Conservation (phyloP, 2,329 filamentous ascomycete species). For the Epichloe typhina region DNA sequence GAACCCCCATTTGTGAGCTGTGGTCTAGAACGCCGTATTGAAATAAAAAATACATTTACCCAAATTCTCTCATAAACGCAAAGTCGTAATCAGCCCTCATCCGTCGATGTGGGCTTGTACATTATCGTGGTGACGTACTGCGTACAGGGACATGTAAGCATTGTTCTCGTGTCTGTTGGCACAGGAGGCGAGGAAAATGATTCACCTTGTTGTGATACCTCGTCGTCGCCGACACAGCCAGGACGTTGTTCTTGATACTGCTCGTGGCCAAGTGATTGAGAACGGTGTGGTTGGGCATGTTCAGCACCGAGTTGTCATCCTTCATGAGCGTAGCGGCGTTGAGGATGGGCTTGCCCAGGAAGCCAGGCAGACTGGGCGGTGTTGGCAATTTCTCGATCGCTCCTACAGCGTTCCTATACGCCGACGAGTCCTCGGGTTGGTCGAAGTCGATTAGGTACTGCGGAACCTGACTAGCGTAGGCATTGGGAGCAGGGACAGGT, state of each 20-base stretch:
- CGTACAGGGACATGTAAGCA: neutral
- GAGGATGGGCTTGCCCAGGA: conserved; percentile 85
- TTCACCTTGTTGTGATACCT: conserved; percentile 86
- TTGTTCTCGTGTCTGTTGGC: neutral
- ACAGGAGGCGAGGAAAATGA: neutral
- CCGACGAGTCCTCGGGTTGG: conserved; percentile 62
- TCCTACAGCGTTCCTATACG: conserved; percentile 60
- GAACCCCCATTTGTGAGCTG: no score
- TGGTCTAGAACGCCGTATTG: neutral
- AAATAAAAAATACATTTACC: neutral
- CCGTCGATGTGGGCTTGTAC: conserved; percentile 74
- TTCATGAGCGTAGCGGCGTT: conserved; percentile 88
- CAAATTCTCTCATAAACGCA: neutral
- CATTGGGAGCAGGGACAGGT: conserved; percentile 38
- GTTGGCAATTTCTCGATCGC: conserved; percentile 69
- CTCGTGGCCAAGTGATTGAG: conserved; percentile 94
- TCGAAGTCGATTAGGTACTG: conserved; percentile 81
- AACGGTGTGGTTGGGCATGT: conserved; percentile 94
- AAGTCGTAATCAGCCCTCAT: conserved; percentile 24
- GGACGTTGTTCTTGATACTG: conserved; percentile 91
- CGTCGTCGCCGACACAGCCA: conserved; percentile 94
- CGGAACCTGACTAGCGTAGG: conserved; percentile 65
- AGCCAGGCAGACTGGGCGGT: conserved; percentile 77
- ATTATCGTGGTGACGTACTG: conserved; percentile 96
- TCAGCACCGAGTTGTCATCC: conserved; percentile 93